Evolutionary conservation across 495 filamentous ascomycete species (phyloP), one percentile per base, ranked within the genome.

Genomic region (Polyplosphaeria fusca): DNA sequence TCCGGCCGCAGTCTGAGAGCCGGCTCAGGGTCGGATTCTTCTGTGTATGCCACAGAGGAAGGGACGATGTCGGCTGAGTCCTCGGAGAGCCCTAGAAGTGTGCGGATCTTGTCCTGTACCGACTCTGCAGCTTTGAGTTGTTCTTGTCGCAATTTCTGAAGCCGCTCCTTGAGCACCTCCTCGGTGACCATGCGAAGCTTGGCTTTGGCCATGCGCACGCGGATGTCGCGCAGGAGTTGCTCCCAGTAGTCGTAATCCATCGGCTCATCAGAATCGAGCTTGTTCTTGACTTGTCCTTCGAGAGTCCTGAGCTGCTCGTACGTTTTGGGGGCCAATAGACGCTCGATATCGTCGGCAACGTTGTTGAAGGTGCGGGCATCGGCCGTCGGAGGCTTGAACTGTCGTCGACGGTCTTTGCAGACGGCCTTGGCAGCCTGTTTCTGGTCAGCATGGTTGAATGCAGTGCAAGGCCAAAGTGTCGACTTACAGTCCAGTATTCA

Each of bases 211-310:
- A 96, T 97, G 83, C 87, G 96, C 2, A 95, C 83, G 13, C 85
- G 76, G 37, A 98, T 73, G 66, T 86, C 95, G 59, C 85, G 82
- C 43, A 97, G 76, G 2, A 98, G 79, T 64, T 94, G 87, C 61
- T 95, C 90, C 93, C 93, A 98, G 70, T 97, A 98, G 69, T 98
- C 93, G 3, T 86, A 88, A 74, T 98, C 94, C 65, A 97, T 90
- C 9, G 88, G 86, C 68, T 96, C 91, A 60, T 95, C 85, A 12
- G 89, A 93, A 38, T 85, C 77, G 35, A 98, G 70, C 70, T 97
- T 98, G 7, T 74, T 74, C 60, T 79, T 81, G 62, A 98, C 91
- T 69, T 96, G 90, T 48, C 75, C 79, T 72, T 97, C 93, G 23
- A 98, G 76, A 19, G 77, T 77, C 68, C 90, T 83, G 4, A 98